phyloP scores from a whole-genome alignment of 192 early-diverging fungal species.

The Coemansia reversa region DNA sequence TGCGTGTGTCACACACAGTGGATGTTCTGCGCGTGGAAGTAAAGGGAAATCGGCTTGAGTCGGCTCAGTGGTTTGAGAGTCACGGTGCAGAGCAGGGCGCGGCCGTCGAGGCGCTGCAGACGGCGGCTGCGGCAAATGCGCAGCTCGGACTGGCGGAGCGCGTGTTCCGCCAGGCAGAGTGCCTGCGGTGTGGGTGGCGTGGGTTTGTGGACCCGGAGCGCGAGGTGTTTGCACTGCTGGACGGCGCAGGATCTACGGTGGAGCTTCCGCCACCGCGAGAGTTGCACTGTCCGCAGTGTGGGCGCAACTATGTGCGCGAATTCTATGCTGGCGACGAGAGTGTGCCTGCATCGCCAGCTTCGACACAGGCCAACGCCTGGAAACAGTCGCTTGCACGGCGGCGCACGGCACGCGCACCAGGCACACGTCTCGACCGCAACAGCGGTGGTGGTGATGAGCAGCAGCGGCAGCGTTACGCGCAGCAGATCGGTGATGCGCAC shows the following conservation, averaged over 20 bases:
- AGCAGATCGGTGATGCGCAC: constrained; percentile 7
- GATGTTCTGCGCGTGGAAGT: constrained; percentile 17
- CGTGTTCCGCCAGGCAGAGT: constrained; percentile 51
- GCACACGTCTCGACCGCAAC: not conserved
- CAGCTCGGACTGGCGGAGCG: constrained; percentile 15
- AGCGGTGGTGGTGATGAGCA: not conserved
- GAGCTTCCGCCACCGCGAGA: constrained; percentile 9
- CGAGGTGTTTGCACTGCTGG: constrained; percentile 7
- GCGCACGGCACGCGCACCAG: constrained; percentile 7
- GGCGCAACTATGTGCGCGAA: constrained; percentile 49
- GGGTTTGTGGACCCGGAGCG: constrained; percentile 42
- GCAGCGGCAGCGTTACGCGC: constrained; percentile 1
- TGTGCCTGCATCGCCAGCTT: not conserved
- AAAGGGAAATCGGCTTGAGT: constrained; percentile 38
- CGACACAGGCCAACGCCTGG: constrained; percentile 5
- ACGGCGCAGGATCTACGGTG: not conserved
- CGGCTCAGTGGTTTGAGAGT: constrained; percentile 30
- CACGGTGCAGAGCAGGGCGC: not conserved
- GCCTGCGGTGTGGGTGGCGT: constrained; percentile 50
- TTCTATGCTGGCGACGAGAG: constrained; percentile 42
- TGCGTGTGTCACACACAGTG: constrained; percentile 1
- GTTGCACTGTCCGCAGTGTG: constrained; percentile 38
- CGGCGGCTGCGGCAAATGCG: constrained; percentile 10
- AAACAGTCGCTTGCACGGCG: constrained; percentile 15
- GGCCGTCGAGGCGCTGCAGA: not conserved